Evolutionary conservation across 495 filamentous ascomycete species (phyloP), one percentile per base, ranked within the genome.

Genomic region (Podospora appendiculata): DNA sequence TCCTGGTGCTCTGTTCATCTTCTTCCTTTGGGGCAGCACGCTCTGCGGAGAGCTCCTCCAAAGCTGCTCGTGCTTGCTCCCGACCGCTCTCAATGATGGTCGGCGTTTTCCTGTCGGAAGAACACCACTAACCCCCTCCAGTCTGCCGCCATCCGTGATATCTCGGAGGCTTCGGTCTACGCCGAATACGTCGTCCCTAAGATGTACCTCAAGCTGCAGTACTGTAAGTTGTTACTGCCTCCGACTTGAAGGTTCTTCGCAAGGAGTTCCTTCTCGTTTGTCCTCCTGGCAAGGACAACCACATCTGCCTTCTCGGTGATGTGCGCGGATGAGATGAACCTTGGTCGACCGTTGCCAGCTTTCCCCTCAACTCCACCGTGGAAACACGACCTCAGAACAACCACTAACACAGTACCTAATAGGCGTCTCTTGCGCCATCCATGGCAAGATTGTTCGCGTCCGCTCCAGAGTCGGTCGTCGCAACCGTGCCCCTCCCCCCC

Each of bases 151-250:
- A 96, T 99, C 75, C 93, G 94, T 88, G 93, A 99, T 90, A 97
- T 99, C 77, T 95, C 90, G 58, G 93, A 99, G 68, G 93, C 93
- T 66, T 97, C 93, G 62, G 93, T 99, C 73, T 97, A 96, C 82
- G 76, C 87, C 58, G 93, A 99, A 79, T 99, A 99, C 81, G 87
- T 89, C 54, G 91, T 99, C 72, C 93, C 93, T 74, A 99, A 99
- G 85, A 99, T 99, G 93, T 99, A 99, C 86, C 80, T 99, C 73
- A 99, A 99, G 85, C 86, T 99, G 72, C 93, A 99, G 81, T 99
- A 99, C 88, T 99, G 93, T 74, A 38, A 25, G 25, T 25, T 25
- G 25, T 25, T 25, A 25, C 25, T 25, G 25, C 25, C 25, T 25
- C 25, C 25, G 25, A 25, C 25, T 25, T 25, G 25, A 25, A 25